Percentiles rank a stretch among this genome's conserved stretches.
These are phyloP conservation scores for Staphylotrichum tortipilum DNA, from an alignment of 495 filamentous ascomycete genomes.

Conservation along the genomic window DNA sequence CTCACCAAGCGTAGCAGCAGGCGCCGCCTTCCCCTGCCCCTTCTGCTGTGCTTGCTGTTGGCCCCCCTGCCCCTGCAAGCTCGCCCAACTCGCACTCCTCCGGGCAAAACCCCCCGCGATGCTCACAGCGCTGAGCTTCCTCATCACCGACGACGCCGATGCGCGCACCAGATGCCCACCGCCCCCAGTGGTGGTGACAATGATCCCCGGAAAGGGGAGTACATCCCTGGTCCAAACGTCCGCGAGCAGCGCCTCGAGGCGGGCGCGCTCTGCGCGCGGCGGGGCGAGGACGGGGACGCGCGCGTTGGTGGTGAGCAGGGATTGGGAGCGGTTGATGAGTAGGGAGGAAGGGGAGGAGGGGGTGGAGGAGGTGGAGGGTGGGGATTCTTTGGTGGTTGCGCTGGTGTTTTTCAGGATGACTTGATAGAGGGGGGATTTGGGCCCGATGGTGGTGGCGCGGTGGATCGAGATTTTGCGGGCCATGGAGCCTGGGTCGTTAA, in stretches of 20 bases:
- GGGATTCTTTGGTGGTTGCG: too few species aligned
- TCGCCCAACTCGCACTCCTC: slow-evolving; percentile 38
- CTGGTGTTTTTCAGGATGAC: slow-evolving; percentile 89
- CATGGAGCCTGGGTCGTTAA: slow-evolving; percentile 47
- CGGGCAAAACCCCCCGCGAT: slow-evolving; percentile 56
- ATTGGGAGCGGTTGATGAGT: slow-evolving; percentile 60
- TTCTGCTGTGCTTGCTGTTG: slow-evolving; percentile 4
- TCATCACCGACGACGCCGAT: slow-evolving; percentile 70
- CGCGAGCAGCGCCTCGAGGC: slow-evolving; percentile 62
- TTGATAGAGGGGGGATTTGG: slow-evolving; percentile 53
- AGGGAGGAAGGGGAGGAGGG: slow-evolving; percentile 29
- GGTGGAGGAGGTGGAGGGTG: not conserved
- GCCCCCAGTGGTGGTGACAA: slow-evolving; percentile 46
- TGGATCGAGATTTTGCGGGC: slow-evolving; percentile 74
- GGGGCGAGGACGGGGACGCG: slow-evolving; percentile 58
- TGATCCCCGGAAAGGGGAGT: slow-evolving; percentile 82
- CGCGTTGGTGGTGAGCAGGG: slow-evolving; percentile 52
- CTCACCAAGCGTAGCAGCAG: too few species aligned
- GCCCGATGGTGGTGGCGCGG: slow-evolving; percentile 58
- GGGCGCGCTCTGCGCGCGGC: slow-evolving; percentile 63
- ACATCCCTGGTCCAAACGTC: slow-evolving; percentile 81
- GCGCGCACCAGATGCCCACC: slow-evolving; percentile 58
- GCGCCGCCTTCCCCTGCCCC: too few species aligned
- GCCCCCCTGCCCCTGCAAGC: too few species aligned
- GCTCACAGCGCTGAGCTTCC: slow-evolving; percentile 69